These are phyloP conservation scores for Melampsora larici-populina DNA, from an alignment of 1,284 basidiomycete genomes.

Conservation along the genomic window DNA sequence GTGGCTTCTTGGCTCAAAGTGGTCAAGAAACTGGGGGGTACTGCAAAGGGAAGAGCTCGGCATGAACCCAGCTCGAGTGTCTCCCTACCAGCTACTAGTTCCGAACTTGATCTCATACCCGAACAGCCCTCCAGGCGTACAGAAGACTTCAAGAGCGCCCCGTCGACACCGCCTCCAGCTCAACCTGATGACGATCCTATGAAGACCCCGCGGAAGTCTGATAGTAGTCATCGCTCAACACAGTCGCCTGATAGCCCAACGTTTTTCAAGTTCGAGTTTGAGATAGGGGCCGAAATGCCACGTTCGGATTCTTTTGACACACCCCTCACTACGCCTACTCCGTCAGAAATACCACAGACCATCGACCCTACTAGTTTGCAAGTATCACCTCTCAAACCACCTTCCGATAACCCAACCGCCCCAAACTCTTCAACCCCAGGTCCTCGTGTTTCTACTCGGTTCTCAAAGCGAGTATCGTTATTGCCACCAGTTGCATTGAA, in stretches of 20 bases:
- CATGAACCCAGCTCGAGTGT: background rate
- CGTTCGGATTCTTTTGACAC: conserved; percentile 46
- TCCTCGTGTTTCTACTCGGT: conserved; percentile 49
- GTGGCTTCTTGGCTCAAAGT: conserved; percentile 50
- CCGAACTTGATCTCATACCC: background rate
- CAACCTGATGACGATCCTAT: conserved; percentile 28
- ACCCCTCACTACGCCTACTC: conserved; percentile 39
- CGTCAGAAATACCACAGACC: background rate
- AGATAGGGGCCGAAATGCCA: conserved; percentile 46
- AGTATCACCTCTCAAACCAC: background rate
- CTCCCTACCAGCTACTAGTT: background rate
- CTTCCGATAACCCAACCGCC: background rate
- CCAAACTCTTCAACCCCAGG: conserved; percentile 17
- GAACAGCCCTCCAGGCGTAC: background rate
- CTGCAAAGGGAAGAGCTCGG: background rate
- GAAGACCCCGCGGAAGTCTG: conserved; percentile 31
- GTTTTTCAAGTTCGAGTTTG: conserved; percentile 46
- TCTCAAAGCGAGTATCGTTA: conserved; percentile 51
- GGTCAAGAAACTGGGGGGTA: conserved; percentile 29
- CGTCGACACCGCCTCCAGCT: background rate
- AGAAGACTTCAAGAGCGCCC: background rate
- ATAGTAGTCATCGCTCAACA: conserved; percentile 13
- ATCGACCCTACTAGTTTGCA: background rate
- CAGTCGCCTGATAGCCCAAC: conserved; percentile 44
- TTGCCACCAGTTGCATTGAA: conserved; percentile 51